Evolutionary conservation across 176 grass and related monocot genomes (phyloP).

Genomic region (Urochloa ruziziensis): DNA sequence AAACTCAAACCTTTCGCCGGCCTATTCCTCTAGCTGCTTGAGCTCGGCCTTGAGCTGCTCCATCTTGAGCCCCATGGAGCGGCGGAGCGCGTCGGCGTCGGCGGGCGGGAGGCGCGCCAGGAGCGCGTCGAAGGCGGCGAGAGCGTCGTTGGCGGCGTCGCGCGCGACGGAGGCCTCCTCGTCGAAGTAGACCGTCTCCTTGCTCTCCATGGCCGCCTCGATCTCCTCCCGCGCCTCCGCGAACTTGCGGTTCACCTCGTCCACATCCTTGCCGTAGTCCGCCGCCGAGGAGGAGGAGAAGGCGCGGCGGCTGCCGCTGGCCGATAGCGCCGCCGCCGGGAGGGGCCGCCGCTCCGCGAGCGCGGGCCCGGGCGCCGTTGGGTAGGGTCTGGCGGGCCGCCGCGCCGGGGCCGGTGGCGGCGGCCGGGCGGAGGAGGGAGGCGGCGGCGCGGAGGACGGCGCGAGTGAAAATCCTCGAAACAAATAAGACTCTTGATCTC

Average conservation of each 20-base stretch:
- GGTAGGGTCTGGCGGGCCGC: neutral
- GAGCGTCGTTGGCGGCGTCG: constrained; percentile 56
- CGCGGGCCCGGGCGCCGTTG: neutral
- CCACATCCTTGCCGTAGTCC: constrained; percentile 93
- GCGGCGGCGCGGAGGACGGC: constrained; percentile 56
- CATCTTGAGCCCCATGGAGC: constrained; percentile 97
- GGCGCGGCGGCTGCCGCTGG: neutral
- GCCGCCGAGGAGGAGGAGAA: constrained; percentile 39
- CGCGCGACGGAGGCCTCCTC: too few relatives aligned
- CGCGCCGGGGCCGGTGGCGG: neutral
- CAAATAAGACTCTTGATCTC: too few relatives aligned
- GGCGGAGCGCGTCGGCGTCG: constrained; percentile 61
- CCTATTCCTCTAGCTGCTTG: constrained; percentile 79
- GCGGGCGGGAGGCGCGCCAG: constrained; percentile 64
- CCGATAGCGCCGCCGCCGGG: neutral
- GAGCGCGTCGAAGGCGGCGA: constrained; percentile 66
- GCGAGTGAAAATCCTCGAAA: too few relatives aligned
- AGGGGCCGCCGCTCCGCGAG: neutral
- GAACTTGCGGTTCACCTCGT: constrained; percentile 94
- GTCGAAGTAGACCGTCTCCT: constrained; percentile 94
- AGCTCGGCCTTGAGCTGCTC: constrained; percentile 98
- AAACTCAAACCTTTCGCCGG: constrained; percentile 1
- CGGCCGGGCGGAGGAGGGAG: constrained; percentile 19
- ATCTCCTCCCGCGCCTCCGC: constrained; percentile 96
- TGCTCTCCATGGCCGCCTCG: constrained; percentile 88